These are phyloP conservation scores for Podospora anserina DNA, from an alignment of 495 filamentous ascomycete genomes.

Conservation along the genomic window DNA sequence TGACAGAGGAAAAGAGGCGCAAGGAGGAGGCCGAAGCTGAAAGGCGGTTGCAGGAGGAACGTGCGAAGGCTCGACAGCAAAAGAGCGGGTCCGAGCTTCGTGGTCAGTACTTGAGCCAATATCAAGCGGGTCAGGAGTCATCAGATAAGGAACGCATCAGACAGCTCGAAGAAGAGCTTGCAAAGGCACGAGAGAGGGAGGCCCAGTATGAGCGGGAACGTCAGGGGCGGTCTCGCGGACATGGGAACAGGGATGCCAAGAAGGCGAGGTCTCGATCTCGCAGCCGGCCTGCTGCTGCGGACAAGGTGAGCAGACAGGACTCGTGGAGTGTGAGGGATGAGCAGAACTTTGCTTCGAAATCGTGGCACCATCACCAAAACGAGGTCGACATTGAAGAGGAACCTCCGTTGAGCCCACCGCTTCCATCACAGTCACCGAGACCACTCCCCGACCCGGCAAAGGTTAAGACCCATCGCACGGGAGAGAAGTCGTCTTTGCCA, in stretches of 20 bases:
- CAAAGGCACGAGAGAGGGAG: slow-evolving; percentile 81
- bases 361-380: slow-evolving; percentile 61
- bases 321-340: slow-evolving; percentile 69
- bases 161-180: slow-evolving; percentile 81
- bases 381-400: slow-evolving; percentile 34
- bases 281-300: slow-evolving; percentile 44
- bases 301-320: slow-evolving; percentile 54
- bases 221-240: slow-evolving; percentile 52
- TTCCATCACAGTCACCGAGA: slow-evolving; percentile 26
- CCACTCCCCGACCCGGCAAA: slow-evolving; percentile 46
- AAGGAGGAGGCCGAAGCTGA: slow-evolving; percentile 73
- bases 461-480: slow-evolving; percentile 28
- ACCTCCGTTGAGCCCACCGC: slow-evolving; percentile 11
- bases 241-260: slow-evolving; percentile 40
- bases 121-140: slow-evolving; percentile 61
- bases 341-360: slow-evolving; percentile 65
- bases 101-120: slow-evolving; percentile 83
- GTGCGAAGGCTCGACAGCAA: slow-evolving; percentile 50
- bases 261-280: slow-evolving; percentile 42
- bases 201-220: slow-evolving; percentile 78
- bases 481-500: slow-evolving; percentile 8
- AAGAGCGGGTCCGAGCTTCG: slow-evolving; percentile 64
- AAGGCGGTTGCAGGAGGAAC: slow-evolving; percentile 62
- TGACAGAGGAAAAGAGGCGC: slow-evolving; percentile 72
- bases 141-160: slow-evolving; percentile 55